Percentiles rank a stretch among this genome's conserved stretches.
These are phyloP conservation scores for Thymus mandschuricus DNA, from an alignment of 257 asterid genomes.

Conservation along the genomic window DNA sequence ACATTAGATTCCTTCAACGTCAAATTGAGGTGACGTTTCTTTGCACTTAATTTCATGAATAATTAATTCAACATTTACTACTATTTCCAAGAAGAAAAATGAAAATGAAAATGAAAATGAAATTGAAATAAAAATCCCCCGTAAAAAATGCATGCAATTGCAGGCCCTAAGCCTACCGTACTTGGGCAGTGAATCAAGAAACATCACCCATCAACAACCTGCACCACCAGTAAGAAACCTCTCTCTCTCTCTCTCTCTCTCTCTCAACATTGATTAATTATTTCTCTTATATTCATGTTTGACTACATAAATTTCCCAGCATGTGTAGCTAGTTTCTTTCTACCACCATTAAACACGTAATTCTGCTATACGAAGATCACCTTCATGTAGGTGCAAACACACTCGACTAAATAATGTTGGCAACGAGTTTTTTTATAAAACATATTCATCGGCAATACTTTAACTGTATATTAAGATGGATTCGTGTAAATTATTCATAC, in stretches of 20 bases:
- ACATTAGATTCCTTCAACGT: slow-evolving; percentile 86
- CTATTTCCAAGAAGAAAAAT: too few species aligned
- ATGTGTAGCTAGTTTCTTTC: not conserved
- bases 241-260: not conserved
- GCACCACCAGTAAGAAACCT: slow-evolving; percentile 36
- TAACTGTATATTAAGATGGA: too few species aligned
- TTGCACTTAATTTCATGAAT: slow-evolving; percentile 20
- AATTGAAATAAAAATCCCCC: slow-evolving; percentile 22
- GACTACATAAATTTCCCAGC: too few species aligned
- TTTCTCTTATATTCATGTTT: too few species aligned
- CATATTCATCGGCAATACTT: too few species aligned
- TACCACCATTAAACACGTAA: not conserved
- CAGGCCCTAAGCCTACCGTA: slow-evolving; percentile 88
- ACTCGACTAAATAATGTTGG: too few species aligned
- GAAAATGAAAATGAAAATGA: too few species aligned
- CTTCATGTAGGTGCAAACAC: too few species aligned
- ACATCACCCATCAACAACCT: slow-evolving; percentile 45
- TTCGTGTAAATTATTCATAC: too few species aligned
- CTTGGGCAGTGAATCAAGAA: slow-evolving; percentile 54
- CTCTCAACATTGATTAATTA: not conserved
- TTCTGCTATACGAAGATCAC: not conserved
- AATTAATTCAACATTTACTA: too few species aligned
- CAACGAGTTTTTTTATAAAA: too few species aligned
- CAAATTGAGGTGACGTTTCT: slow-evolving; percentile 79
- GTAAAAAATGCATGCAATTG: slow-evolving; percentile 30